Conservation (phyloP, 1,139 yeast species). For the Candida gigantensis region DNA sequence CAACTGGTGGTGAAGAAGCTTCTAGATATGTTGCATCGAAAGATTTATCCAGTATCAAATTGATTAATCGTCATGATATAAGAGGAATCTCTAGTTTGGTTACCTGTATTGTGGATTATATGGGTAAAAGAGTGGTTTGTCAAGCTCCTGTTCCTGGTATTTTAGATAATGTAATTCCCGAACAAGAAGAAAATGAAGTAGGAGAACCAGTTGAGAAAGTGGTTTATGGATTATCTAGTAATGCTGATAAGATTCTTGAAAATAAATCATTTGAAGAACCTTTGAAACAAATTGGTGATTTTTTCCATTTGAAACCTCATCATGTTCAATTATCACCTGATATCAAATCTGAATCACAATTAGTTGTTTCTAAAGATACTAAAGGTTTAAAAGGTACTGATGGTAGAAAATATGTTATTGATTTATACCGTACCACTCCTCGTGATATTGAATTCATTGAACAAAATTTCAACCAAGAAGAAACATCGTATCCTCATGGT, state of each 20-base stretch:
- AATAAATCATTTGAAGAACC: slow-evolving; percentile 54
- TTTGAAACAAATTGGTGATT: slow-evolving; percentile 65
- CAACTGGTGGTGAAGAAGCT: slow-evolving; percentile 80
- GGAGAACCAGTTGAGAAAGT: slow-evolving; percentile 49
- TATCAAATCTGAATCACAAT: slow-evolving; percentile 39
- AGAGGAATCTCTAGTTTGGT: slow-evolving; percentile 68
- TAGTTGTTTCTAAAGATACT: slow-evolving; percentile 73
- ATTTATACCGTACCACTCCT: slow-evolving; percentile 82
- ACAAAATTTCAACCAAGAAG: slow-evolving; percentile 42
- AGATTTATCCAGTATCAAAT: slow-evolving; percentile 73
- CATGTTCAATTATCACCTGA: slow-evolving; percentile 42
- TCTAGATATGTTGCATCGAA: slow-evolving; percentile 79
- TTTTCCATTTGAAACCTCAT: slow-evolving; percentile 78
- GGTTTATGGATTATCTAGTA: slow-evolving; percentile 74
- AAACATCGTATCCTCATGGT: slow-evolving; percentile 74
- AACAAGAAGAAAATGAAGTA: slow-evolving; percentile 30
- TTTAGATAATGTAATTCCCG: slow-evolving; percentile 48
- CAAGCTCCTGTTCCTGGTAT: slow-evolving; percentile 99
- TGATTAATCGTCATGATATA: slow-evolving; percentile 66
- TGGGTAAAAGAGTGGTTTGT: slow-evolving; percentile 84
- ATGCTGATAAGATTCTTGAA: slow-evolving; percentile 48
- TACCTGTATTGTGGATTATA: slow-evolving; percentile 83
- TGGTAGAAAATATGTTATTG: slow-evolving; percentile 80
- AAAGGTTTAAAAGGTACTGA: slow-evolving; percentile 89
- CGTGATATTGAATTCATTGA: slow-evolving; percentile 78